These are phyloP conservation scores for Lentinula edodes DNA, from an alignment of 768 basidiomycete genomes.

Conservation along the genomic window DNA sequence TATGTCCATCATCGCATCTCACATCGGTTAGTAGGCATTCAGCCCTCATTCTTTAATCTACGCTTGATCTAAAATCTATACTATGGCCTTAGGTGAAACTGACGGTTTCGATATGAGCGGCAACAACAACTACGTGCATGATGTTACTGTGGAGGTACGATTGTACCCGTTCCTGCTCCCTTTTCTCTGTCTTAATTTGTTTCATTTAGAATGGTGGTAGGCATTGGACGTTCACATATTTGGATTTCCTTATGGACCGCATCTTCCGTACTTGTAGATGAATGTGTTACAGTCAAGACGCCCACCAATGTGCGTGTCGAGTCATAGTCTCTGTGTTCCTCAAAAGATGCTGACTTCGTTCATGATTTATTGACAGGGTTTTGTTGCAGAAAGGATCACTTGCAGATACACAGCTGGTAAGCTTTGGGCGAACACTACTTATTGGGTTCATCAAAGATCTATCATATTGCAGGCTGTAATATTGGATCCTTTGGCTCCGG, in stretches of 20 bases:
- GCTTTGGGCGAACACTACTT: background rate
- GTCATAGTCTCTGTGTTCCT: too few species aligned
- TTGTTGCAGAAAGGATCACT: conserved; percentile 12
- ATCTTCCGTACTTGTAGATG: conserved; percentile 12
- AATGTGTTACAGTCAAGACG: conserved; percentile 28
- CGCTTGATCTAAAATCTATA: background rate
- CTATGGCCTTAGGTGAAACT: conserved; percentile 9
- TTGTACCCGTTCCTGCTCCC: too few species aligned
- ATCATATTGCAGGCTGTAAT: conserved; percentile 13
- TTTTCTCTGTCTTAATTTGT: background rate
- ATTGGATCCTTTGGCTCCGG: conserved; percentile 18
- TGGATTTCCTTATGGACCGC: too few species aligned
- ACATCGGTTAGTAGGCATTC: conserved; percentile 11
- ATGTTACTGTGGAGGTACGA: conserved; percentile 23
- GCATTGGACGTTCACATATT: background rate
- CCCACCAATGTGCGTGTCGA: conserved; percentile 14
- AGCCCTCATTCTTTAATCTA: background rate
- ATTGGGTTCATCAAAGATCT: background rate
- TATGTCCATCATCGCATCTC: conserved; percentile 17
- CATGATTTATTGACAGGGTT: conserved; percentile 6
- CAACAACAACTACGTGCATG: conserved; percentile 24
- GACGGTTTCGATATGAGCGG: conserved; percentile 22
- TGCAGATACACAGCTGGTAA: conserved; percentile 14
- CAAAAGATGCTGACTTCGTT: too few species aligned
- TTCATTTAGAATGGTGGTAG: background rate